phyloP scores from a whole-genome alignment of 495 filamentous ascomycete genomes.

The Neurospora intermedia region DNA sequence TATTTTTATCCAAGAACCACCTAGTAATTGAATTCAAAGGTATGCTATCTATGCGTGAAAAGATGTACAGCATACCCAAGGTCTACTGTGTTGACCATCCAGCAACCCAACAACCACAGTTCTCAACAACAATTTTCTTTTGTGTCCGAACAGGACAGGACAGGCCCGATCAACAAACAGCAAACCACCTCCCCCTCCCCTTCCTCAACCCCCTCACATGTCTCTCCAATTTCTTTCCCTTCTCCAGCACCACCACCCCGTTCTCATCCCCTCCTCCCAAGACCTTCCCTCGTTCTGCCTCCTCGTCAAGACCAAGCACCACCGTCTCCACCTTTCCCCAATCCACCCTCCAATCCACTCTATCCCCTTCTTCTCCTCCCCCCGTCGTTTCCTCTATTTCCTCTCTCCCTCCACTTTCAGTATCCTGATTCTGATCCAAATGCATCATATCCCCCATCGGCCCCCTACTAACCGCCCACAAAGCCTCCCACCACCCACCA shows the following conservation, averaged over 20 bases:
- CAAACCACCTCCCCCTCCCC: neutral
- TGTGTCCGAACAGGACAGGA: too few species aligned
- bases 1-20: too few species aligned
- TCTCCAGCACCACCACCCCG: neutral
- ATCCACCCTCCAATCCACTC: conserved; percentile 32
- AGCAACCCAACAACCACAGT: too few species aligned
- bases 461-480: conserved; percentile 21
- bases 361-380: conserved; percentile 18
- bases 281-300: conserved; percentile 15
- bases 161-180: neutral
- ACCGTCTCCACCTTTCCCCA: conserved; percentile 36
- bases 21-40: too few species aligned
- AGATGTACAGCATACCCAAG: too few species aligned
- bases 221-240: conserved; percentile 7
- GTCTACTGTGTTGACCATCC: too few species aligned
- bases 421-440: neutral
- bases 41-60: too few species aligned
- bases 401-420: neutral
- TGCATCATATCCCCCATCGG: neutral
- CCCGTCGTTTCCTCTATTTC: neutral
- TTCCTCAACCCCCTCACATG: neutral
- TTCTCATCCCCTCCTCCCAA: conserved; percentile 11
- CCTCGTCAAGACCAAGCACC: conserved; percentile 1
- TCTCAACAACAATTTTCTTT: too few species aligned
- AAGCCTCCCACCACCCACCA: conserved; percentile 53